Conservation (phyloP, 2,329 filamentous ascomycete species). For the Neocatenulostroma microsporum region DNA sequence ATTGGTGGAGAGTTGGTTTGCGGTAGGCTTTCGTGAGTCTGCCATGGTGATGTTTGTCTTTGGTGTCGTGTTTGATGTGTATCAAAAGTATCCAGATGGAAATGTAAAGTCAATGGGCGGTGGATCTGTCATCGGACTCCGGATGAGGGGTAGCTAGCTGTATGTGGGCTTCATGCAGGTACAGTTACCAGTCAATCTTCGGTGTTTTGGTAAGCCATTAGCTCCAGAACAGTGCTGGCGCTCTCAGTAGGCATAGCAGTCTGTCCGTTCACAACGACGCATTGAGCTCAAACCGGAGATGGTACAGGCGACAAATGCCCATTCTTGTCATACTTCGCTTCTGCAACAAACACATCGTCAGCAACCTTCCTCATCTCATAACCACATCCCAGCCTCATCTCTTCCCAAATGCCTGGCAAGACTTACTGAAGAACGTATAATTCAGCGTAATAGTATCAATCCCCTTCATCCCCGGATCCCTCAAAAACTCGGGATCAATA, state of each 20-base stretch:
- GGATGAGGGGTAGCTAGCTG: slow-evolving; percentile 2
- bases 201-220: too few species aligned
- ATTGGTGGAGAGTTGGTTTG: slow-evolving; percentile 22
- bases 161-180: slow-evolving; percentile 1
- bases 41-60: slow-evolving; percentile 4
- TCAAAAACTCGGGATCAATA: slow-evolving; percentile 89
- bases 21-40: slow-evolving; percentile 19
- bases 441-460: slow-evolving; percentile 93
- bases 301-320: slow-evolving; percentile 58
- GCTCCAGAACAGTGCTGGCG: too few species aligned
- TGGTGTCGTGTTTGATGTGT: not conserved
- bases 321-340: slow-evolving; percentile 77
- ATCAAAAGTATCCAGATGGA: too few species aligned
- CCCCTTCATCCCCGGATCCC: slow-evolving; percentile 84
- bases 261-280: too few species aligned
- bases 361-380: too few species aligned
- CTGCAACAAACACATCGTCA: slow-evolving; percentile 34
- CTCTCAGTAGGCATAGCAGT: too few species aligned
- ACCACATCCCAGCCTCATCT: too few species aligned
- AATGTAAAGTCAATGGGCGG: not conserved
- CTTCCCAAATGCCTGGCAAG: too few species aligned
- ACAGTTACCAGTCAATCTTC: too few species aligned
- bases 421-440: slow-evolving; percentile 97
- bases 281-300: slow-evolving; percentile 16
- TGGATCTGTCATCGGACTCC: not conserved